Evolutionary conservation across 2,329 filamentous ascomycete species (phyloP).

Genomic region (Aspergillus terreus): DNA sequence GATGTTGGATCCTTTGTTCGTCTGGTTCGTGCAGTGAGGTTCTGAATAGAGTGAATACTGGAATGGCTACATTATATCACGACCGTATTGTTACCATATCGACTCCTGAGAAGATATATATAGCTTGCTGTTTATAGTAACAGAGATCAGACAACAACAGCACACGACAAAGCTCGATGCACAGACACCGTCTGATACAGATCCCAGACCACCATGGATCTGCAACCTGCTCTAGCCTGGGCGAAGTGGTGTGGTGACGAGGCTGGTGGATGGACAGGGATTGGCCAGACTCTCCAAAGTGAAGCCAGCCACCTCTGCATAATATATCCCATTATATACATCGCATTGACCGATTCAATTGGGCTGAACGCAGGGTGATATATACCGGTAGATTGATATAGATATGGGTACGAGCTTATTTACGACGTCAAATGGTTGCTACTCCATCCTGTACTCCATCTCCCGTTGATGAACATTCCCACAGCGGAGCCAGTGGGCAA

Average conservation of each 20-base stretch:
- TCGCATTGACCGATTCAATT: too few relatives aligned
- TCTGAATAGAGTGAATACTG: too few relatives aligned
- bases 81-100: too few relatives aligned
- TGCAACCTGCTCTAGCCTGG: not conserved
- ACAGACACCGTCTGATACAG: not conserved
- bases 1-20: too few relatives aligned
- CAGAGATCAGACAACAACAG: not conserved
- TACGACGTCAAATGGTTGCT: not conserved
- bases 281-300: too few relatives aligned
- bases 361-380: too few relatives aligned
- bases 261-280: not conserved
- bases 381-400: too few relatives aligned
- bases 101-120: not conserved
- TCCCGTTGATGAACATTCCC: conserved; percentile 4
- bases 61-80: not conserved
- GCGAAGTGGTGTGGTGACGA: not conserved
- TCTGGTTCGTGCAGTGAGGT: not conserved
- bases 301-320: not conserved
- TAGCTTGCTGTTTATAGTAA: not conserved
- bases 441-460: not conserved
- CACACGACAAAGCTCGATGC: not conserved
- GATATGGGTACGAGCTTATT: not conserved
- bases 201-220: not conserved
- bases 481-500: conserved; percentile 20
- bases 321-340: too few relatives aligned